These are phyloP conservation scores for Melastoma candidum DNA, from an alignment of 441 rosid genomes.

Conservation along the genomic window DNA sequence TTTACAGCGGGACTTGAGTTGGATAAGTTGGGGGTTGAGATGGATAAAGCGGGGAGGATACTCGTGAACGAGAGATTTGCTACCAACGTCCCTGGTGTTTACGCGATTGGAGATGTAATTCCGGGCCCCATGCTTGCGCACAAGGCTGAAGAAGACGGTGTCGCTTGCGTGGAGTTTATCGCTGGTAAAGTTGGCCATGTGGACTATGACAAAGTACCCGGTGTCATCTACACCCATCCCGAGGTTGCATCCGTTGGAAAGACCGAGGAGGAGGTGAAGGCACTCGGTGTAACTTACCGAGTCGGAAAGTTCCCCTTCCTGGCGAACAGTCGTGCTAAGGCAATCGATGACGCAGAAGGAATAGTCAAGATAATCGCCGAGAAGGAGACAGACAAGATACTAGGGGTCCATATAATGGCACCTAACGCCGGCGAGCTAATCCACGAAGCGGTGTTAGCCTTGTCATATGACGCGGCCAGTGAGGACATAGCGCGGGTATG, in stretches of 20 bases:
- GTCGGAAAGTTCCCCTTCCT: conserved; percentile 97
- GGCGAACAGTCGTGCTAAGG: conserved; percentile 98
- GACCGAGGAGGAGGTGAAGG: conserved; percentile 97
- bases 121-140: conserved; percentile 99
- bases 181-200: conserved; percentile 98
- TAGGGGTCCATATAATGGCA: conserved; percentile 94
- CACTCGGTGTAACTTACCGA: conserved; percentile 53
- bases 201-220: conserved; percentile 95
- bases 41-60: conserved; percentile 74
- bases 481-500: conserved; percentile 97
- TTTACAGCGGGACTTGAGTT: conserved; percentile 84
- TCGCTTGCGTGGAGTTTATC: conserved; percentile 90
- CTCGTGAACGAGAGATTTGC: conserved; percentile 69
- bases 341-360: conserved; percentile 90
- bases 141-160: conserved; percentile 98
- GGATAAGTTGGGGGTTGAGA: conserved; percentile 91
- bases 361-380: conserved; percentile 87
- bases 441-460: conserved; percentile 87
- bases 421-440: conserved; percentile 96
- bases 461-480: conserved; percentile 78
- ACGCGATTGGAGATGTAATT: conserved; percentile 93
- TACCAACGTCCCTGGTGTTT: conserved; percentile 74
- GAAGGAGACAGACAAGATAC: conserved; percentile 84
- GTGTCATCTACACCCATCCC: conserved; percentile 94
- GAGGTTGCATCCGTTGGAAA: conserved; percentile 96